Evolutionary conservation across 139 green algal species (phyloP).

Genomic region (Edaphochlamys debaryana): DNA sequence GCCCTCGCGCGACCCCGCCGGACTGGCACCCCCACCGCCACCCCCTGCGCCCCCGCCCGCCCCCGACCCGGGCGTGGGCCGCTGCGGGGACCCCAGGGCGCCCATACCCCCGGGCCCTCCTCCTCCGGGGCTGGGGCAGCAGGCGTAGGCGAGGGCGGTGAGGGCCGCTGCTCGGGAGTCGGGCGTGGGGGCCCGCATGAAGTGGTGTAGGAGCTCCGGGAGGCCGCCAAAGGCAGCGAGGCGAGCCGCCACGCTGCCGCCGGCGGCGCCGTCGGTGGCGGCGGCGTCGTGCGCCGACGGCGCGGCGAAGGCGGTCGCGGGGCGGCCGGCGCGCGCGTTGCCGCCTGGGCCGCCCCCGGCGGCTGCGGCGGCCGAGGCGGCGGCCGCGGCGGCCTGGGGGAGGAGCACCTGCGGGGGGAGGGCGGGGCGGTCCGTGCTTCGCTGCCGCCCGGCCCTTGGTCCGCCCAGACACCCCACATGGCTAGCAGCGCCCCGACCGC

Average conservation of each 20-base stretch:
- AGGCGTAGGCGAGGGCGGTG: background rate
- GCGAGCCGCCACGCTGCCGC: background rate
- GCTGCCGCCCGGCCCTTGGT: too few species aligned
- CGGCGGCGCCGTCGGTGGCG: background rate
- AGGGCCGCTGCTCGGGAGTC: constrained; percentile 36
- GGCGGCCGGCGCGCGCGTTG: too few species aligned
- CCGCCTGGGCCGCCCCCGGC: background rate
- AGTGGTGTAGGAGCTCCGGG: constrained; percentile 40
- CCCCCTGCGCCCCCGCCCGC: background rate
- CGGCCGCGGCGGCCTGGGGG: constrained; percentile 2
- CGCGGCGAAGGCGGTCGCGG: background rate
- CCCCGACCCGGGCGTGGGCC: background rate
- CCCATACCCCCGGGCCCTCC: too few species aligned
- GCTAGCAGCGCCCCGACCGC: too few species aligned
- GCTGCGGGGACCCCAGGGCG: background rate
- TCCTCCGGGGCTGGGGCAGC: background rate
- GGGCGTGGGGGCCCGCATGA: constrained; percentile 38
- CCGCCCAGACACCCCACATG: too few species aligned
- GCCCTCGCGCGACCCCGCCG: background rate
- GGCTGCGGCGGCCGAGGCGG: background rate
- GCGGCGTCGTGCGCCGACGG: background rate
- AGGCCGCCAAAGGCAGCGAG: constrained; percentile 43
- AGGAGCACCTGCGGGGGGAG: too few species aligned
- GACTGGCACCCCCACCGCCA: background rate
- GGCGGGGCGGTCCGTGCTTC: too few species aligned